Base-by-base conservation (phyloP, 306 rosid species). In the Nissolia schottii region DNA sequence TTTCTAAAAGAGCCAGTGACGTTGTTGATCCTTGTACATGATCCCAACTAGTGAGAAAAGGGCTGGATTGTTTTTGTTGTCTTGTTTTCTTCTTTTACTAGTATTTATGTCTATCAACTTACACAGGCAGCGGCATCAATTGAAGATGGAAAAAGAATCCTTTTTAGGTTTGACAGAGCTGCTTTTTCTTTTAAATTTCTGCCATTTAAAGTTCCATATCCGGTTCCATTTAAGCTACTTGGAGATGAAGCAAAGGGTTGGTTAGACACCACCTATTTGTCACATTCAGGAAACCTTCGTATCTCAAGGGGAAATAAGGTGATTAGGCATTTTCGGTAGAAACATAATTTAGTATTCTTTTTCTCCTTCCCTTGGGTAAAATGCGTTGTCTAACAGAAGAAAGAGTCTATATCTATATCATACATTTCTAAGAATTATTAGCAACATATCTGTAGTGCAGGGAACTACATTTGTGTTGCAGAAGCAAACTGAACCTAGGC, bases 131-230 rank as follows among this genome's bases (percentile, higher is more conserved):
- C 77, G 46, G 97, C 98, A 4, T 89, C 96, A 64, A 64, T 89
- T 77, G 84, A 87, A 82, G 90, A 91, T 77, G 96, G 96, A 59
- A 91, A 89, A 78, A 82, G 96, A 43, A 89, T 93, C 77, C 97
- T 87, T 46, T 93, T 93, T 74, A 85, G 70, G 83, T 93, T 93
- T 71, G 97, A 93, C 84, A 83, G 80, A 89, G 98, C 98, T 45
- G 98, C 97, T 2, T 93, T 93, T 86, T 80, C 90, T 48, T 79
- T 93, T 23, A 93, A 74, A 24, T 86, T 93, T 82, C 83, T 93
- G 49, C 97, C 98, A n/a, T 94, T 94, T 55, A 94, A 94, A 87
- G 87, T 94, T 70, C 98, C 98, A n/a, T 94, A 94, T 86, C 98
- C 98, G 23, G 96, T 94, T 66, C 98, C 98, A 45, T 94, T 94